Conservation (phyloP, 768 basidiomycete species). For the Leccinum subgranulosum region DNA sequence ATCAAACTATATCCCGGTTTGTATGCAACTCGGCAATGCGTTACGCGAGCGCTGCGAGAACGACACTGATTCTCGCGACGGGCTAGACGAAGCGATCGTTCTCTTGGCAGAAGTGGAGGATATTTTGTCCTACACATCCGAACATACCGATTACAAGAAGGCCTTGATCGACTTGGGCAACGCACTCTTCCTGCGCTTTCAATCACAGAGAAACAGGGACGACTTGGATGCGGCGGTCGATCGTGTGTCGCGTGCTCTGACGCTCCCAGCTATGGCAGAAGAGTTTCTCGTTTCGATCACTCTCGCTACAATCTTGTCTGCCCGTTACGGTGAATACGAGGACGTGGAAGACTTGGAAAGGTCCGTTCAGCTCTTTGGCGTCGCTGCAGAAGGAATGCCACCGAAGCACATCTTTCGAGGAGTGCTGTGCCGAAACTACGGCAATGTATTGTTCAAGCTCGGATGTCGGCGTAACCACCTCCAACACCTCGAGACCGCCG, state of each 20-base stretch:
- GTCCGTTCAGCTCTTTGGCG: slow-evolving; percentile 12
- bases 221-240: slow-evolving; percentile 22
- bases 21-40: slow-evolving; percentile 16
- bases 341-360: slow-evolving; percentile 13
- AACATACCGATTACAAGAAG: slow-evolving; percentile 1
- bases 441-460: slow-evolving; percentile 5
- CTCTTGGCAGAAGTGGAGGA: slow-evolving; percentile 19
- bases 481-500: slow-evolving; percentile 7
- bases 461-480: not conserved
- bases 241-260: slow-evolving; percentile 3
- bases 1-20: slow-evolving; percentile 3
- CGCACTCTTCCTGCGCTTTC: slow-evolving; percentile 18
- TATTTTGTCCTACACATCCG: slow-evolving; percentile 1
- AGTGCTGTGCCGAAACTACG: slow-evolving; percentile 11
- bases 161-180: slow-evolving; percentile 8
- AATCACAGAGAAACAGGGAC: not conserved
- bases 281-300: not conserved
- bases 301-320: slow-evolving; percentile 14
- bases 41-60: slow-evolving; percentile 13
- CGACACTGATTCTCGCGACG: slow-evolving; percentile 1
- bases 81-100: slow-evolving; percentile 24
- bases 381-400: slow-evolving; percentile 9
- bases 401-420: slow-evolving; percentile 7
- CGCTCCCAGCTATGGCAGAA: slow-evolving; percentile 7
- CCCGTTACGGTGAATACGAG: slow-evolving; percentile 1